phyloP scores from a whole-genome alignment of 164 flowering plant genomes.

The Tinospora cordifolia region DNA sequence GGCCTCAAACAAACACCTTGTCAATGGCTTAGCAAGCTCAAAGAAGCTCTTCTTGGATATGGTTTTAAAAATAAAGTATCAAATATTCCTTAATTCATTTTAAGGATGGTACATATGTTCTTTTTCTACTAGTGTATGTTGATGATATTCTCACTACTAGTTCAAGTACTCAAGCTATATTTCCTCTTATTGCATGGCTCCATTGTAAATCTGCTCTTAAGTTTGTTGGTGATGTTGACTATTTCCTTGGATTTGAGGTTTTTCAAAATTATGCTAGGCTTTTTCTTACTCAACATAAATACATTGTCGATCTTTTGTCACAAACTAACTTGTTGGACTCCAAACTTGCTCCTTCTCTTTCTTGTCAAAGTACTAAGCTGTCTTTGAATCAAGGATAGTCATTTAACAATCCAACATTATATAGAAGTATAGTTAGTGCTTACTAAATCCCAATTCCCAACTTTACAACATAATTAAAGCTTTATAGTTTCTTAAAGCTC shows the following conservation, averaged over 20 bases:
- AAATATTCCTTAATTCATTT: neutral
- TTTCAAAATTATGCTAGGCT: neutral
- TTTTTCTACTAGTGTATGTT: neutral
- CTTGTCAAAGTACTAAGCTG: too few species aligned
- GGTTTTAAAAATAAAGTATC: neutral
- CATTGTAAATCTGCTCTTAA: neutral
- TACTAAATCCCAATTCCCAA: too few species aligned
- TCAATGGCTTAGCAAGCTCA: neutral
- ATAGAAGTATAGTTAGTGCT: too few species aligned
- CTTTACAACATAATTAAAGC: too few species aligned
- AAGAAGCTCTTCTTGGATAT: neutral
- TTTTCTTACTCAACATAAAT: neutral
- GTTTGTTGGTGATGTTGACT: neutral
- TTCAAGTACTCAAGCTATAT: neutral
- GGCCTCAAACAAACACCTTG: neutral
- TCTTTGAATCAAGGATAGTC: too few species aligned
- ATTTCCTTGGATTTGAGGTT: neutral
- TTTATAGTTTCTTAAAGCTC: neutral
- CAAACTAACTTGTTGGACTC: neutral
- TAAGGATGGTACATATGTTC: neutral
- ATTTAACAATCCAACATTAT: too few species aligned
- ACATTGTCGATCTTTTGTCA: neutral
- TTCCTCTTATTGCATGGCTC: neutral
- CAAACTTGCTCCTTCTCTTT: too few species aligned
- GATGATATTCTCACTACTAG: neutral